phyloP scores from a whole-genome alignment of 768 basidiomycete species.

The Suillus spraguei region DNA sequence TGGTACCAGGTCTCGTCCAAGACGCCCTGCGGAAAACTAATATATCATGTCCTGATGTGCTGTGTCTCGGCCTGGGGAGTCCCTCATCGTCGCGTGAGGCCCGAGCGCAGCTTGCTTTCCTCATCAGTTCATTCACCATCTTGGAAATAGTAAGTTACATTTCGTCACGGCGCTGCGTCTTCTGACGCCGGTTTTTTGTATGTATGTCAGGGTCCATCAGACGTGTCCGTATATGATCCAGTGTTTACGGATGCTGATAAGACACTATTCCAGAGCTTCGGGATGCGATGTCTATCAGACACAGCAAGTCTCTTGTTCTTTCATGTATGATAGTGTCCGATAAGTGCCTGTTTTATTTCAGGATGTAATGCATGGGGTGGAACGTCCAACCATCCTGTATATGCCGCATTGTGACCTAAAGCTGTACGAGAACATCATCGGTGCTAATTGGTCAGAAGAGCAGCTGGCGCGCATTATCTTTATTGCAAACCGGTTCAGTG shows the following conservation, averaged over 20 bases:
- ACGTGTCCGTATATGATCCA: constrained; percentile 68
- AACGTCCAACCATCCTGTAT: constrained; percentile 61
- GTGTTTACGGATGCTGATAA: constrained; percentile 67
- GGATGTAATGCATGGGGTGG: constrained; percentile 35
- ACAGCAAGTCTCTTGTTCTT: constrained; percentile 46
- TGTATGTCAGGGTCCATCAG: constrained; percentile 43
- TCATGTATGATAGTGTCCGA: constrained; percentile 11
- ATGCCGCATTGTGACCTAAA: constrained; percentile 82
- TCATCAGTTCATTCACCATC: constrained; percentile 53
- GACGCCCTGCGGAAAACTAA: constrained; percentile 31
- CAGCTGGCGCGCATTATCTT: constrained; percentile 53
- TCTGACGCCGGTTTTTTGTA: constrained; percentile 16
- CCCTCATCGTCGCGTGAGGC: constrained; percentile 64
- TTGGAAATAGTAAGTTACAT: constrained; percentile 61
- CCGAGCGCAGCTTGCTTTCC: constrained; percentile 68
- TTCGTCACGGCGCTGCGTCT: constrained; percentile 13
- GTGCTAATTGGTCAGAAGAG: constrained; percentile 57
- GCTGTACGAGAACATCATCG: constrained; percentile 67
- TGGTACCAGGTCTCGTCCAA: constrained; percentile 21
- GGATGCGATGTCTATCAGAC: constrained; percentile 40
- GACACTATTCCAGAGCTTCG: constrained; percentile 45
- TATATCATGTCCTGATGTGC: constrained; percentile 35
- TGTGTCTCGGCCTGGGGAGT: constrained; percentile 79
- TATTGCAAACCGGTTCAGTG: constrained; percentile 64
- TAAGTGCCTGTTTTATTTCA: constrained; percentile 23